Base-by-base conservation (phyloP, 2,329 filamentous ascomycete species). In the Plenodomus biglobosus region DNA sequence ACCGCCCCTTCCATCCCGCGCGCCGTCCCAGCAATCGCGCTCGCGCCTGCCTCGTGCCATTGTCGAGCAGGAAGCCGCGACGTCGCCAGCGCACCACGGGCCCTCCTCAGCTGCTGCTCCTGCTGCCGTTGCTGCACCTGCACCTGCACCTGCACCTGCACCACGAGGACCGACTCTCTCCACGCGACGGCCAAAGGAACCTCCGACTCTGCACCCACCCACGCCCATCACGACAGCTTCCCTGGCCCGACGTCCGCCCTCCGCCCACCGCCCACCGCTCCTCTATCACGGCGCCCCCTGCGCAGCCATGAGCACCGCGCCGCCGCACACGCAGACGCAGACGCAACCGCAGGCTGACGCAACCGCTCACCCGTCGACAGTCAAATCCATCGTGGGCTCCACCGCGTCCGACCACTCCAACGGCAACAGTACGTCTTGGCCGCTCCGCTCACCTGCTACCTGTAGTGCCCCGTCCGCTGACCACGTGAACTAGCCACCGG, bases 231-330 rank as follows among this genome's bases (percentile, higher is more conserved):
- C 56, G 37, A 44, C 35, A 44, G 24, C 37, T 30, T 47, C 40
- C 30, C 37, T 35, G 35, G 32, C n/a, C 37, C 47, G n/a, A n/a
- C n/a, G n/a, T n/a, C n/a, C n/a, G n/a, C n/a, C n/a, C n/a, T n/a
- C 51, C 30, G 46, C 50, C 48, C 50, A 42, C 55, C 49, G 48
- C 53, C 53, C 46, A 40, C 44, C 42, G n/a, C n/a, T n/a, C n/a
- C n/a, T n/a, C n/a, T n/a, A n/a, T n/a, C 39, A 46, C 60, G 55
- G 51, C 50, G 30, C 37, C 47, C 42, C 47, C 44, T 41, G 61
- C 65, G 59, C 64, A 57, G 64, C 61, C 59, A 73, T 73, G 71
- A 73, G 68, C 66, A 49, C 63, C 56, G 61, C 68, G 50, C 61
- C 59, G 27, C 48, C 55, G 43, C 63, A 62, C 55, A 50, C 61